Conservation (phyloP, 192 early-diverging fungal species). For the Piromyces finnis region DNA sequence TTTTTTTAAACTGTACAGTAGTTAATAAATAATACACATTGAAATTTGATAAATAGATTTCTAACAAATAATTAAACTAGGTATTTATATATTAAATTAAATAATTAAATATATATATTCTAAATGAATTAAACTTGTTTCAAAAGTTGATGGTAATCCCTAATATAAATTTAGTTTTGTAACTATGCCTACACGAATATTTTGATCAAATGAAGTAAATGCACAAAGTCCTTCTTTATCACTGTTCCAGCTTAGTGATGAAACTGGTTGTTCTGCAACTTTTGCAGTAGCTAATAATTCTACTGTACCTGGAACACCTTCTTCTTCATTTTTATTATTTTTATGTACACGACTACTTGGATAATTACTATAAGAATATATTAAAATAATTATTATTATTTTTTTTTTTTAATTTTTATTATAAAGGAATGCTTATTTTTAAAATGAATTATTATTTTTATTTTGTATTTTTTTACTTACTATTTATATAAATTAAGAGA, state of each 20-base stretch:
- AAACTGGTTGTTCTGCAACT: slow-evolving; percentile 47
- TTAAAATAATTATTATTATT: slow-evolving; percentile 26
- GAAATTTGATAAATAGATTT: too few species aligned
- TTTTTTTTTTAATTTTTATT: too few species aligned
- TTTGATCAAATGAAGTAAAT: slow-evolving; percentile 47
- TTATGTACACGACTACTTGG: slow-evolving; percentile 12
- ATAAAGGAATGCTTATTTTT: too few species aligned
- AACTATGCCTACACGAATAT: slow-evolving; percentile 38
- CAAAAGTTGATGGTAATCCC: too few species aligned
- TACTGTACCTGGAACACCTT: slow-evolving; percentile 13
- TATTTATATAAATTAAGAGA: slow-evolving; percentile 34
- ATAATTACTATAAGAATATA: slow-evolving; percentile 13
- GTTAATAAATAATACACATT: too few species aligned
- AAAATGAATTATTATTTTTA: not conserved
- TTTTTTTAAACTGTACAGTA: too few species aligned
- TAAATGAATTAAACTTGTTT: too few species aligned
- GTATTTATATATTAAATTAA: too few species aligned
- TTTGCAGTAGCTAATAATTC: slow-evolving; percentile 17
- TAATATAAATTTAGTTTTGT: slow-evolving; percentile 22
- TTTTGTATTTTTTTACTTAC: too few species aligned
- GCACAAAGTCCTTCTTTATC: slow-evolving; percentile 47
- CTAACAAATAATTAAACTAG: too few species aligned
- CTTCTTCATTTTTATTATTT: not conserved
- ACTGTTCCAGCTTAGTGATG: slow-evolving; percentile 42
- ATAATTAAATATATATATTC: too few species aligned